Evolutionary conservation across 805 yeast species (phyloP).

Genomic region (Crinitomyces ghanaensis): DNA sequence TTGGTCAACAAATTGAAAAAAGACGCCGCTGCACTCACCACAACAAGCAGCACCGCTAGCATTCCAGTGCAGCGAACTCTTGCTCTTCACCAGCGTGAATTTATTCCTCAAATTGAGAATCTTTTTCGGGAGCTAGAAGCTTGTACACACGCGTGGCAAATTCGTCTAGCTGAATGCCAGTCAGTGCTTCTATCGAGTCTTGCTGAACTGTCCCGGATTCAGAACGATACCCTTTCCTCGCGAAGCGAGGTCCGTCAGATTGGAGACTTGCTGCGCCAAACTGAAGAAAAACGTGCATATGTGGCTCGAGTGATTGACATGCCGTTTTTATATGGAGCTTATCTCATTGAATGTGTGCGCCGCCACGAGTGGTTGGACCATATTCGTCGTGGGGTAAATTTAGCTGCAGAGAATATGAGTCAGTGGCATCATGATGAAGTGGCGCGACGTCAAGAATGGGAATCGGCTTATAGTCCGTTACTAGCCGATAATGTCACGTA

Average conservation of each 20-base stretch:
- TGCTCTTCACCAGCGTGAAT: conserved; percentile 21
- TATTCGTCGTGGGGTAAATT: conserved; percentile 14
- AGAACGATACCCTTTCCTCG: conserved; percentile 19
- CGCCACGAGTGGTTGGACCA: conserved; percentile 22
- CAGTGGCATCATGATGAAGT: conserved; percentile 46
- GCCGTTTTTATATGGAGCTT: conserved; percentile 28
- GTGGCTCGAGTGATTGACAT: conserved; percentile 26
- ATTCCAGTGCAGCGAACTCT: conserved; percentile 14
- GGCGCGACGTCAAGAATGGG: conserved; percentile 49
- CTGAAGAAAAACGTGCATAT: conserved; percentile 21
- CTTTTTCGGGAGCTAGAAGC: conserved; percentile 16
- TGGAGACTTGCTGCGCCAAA: conserved; percentile 15
- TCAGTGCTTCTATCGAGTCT: conserved; percentile 8
- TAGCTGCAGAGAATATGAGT: conserved; percentile 43
- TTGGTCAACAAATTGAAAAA: conserved; percentile 16
- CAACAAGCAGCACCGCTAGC: conserved; percentile 13
- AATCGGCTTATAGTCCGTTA: too few relatives aligned
- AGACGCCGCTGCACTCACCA: conserved; percentile 18
- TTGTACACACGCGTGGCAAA: conserved; percentile 7
- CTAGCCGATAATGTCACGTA: too few relatives aligned
- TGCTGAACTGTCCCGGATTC: conserved; percentile 18
- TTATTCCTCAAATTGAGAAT: conserved; percentile 18
- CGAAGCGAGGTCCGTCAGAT: conserved; percentile 20
- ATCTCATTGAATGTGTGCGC: conserved; percentile 25
- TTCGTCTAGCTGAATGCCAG: conserved; percentile 5